Percentiles rank a stretch among this genome's conserved stretches.
Evolutionary conservation across 352 stramenopile species (phyloP).

Genomic region (Pythium scleroteichum): DNA sequence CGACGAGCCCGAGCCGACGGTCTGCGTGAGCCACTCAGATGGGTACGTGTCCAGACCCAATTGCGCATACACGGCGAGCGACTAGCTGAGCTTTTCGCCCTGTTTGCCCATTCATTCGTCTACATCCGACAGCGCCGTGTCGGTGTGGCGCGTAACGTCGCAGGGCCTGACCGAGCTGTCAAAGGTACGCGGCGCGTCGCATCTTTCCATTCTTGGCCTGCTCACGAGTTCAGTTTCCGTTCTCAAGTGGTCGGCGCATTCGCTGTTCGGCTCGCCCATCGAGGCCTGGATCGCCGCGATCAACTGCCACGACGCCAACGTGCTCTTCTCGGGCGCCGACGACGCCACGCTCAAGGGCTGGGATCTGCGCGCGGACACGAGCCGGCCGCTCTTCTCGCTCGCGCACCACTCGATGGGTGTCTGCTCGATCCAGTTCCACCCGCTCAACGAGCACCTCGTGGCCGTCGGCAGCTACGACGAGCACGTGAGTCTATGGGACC

Average conservation of each 20-base stretch:
- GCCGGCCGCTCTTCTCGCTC: constrained; percentile 57
- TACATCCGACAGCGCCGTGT: constrained; percentile 35
- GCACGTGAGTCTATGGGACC: constrained; percentile 75
- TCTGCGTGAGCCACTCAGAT: constrained; percentile 84
- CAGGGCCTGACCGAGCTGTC: constrained; percentile 36
- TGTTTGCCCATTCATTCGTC: constrained; percentile 6
- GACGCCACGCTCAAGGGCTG: constrained; percentile 79
- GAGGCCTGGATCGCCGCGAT: constrained; percentile 86
- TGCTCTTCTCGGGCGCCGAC: constrained; percentile 81
- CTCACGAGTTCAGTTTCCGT: no score
- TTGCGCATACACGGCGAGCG: constrained; percentile 18
- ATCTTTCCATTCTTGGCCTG: constrained; percentile 13
- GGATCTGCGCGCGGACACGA: constrained; percentile 49
- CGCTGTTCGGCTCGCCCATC: constrained; percentile 76
- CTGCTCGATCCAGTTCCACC: constrained; percentile 86
- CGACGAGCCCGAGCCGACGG: constrained; percentile 41
- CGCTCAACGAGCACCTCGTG: constrained; percentile 57
- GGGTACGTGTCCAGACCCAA: constrained; percentile 37
- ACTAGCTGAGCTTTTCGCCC: background rate
- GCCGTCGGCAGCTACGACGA: constrained; percentile 87
- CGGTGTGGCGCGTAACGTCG: constrained; percentile 48
- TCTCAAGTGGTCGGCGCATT: constrained; percentile 74
- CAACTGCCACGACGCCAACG: constrained; percentile 72
- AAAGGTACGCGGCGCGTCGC: constrained; percentile 49
- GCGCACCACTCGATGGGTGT: constrained; percentile 78